These are phyloP conservation scores for Phalaenopsis aphrodite DNA, from an alignment of 106 monocot genomes.

Conservation along the genomic window DNA sequence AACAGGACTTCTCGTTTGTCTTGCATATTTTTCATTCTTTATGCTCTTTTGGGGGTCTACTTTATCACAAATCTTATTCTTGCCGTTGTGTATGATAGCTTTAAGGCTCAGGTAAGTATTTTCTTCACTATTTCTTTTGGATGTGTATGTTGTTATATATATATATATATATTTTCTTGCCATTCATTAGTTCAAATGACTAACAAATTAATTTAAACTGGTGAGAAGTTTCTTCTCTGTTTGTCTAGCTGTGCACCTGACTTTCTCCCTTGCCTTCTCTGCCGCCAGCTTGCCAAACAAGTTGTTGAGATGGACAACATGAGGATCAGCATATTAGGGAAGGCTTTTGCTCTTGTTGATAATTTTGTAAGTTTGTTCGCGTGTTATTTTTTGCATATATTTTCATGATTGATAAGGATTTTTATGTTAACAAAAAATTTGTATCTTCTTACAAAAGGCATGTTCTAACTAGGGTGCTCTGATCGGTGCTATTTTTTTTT, in stretches of 20 bases:
- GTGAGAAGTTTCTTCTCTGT: neutral
- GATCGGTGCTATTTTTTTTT: neutral
- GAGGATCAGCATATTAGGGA: constrained; percentile 62
- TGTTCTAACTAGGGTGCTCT: neutral
- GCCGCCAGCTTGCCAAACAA: constrained; percentile 74
- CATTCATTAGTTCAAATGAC: neutral
- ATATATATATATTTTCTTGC: neutral
- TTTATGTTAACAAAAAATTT: neutral
- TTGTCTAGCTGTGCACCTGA: neutral
- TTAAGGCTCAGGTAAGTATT: constrained; percentile 74
- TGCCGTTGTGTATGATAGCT: constrained; percentile 97
- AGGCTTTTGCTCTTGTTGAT: constrained; percentile 85
- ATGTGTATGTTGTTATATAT: neutral
- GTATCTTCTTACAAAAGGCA: neutral
- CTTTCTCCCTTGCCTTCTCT: neutral
- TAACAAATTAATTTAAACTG: neutral
- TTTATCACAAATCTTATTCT: constrained; percentile 96
- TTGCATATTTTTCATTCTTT: constrained; percentile 81
- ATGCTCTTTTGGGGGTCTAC: constrained; percentile 88
- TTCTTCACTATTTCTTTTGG: constrained; percentile 7
- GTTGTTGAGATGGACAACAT: constrained; percentile 68
- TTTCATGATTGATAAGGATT: neutral
- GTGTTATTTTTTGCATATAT: neutral
- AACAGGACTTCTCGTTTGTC: constrained; percentile 90
- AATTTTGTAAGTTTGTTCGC: constrained; percentile 46